A percentile compares a stretch with the other conserved stretches of the same genome.
Conservation (phyloP, 257 asterid genomes). For the Datura wrightii region DNA sequence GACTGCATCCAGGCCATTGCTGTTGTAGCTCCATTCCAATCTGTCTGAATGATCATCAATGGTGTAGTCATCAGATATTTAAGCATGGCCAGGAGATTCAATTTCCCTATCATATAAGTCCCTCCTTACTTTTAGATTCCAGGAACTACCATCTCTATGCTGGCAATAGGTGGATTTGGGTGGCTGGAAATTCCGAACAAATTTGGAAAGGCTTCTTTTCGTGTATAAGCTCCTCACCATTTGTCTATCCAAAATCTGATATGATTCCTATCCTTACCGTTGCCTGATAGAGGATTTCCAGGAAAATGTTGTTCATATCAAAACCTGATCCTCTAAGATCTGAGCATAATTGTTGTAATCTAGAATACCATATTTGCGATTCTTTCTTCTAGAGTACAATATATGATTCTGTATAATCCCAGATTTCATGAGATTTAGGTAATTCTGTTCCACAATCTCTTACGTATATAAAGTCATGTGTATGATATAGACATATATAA, state of each 20-base stretch:
- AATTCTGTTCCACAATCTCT: no score
- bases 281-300: no score
- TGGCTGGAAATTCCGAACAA: background rate
- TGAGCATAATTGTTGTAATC: no score
- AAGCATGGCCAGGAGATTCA: background rate
- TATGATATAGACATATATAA: no score
- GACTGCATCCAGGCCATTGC: background rate
- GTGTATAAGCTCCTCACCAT: background rate
- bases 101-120: background rate
- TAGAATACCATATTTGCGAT: no score
- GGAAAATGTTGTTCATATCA: no score
- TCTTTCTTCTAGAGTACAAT: no score
- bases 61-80: background rate
- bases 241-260: background rate
- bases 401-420: no score
- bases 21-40: background rate
- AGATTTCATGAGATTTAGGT: no score
- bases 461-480: no score
- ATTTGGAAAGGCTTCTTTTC: background rate
- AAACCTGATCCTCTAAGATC: no score
- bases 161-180: background rate
- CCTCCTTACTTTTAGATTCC: background rate
- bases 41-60: background rate
- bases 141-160: background rate
- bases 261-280: background rate